Percentiles rank a stretch among this genome's conserved stretches.
Evolutionary conservation across 768 basidiomycete genomes (phyloP).

Genomic region (Leccinum boreale): DNA sequence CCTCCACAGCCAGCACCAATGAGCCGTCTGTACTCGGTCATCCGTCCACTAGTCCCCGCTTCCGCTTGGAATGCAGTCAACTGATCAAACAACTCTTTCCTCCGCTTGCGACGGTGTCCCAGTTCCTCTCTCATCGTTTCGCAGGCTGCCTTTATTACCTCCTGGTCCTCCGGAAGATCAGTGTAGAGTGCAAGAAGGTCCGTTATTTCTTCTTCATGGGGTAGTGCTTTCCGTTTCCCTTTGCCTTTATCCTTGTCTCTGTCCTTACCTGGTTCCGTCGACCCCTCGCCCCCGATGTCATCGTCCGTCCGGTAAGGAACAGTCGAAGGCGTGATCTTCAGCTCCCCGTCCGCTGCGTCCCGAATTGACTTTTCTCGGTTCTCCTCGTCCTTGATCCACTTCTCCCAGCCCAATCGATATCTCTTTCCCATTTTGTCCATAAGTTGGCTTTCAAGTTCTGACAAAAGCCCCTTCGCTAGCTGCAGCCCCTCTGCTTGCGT

Average conservation of each 20-base stretch:
- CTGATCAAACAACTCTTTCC: constrained; percentile 70
- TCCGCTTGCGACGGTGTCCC: constrained; percentile 57
- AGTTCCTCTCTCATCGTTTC: constrained; percentile 65
- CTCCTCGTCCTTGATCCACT: constrained; percentile 88
- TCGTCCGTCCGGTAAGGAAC: constrained; percentile 47
- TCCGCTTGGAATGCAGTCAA: constrained; percentile 83
- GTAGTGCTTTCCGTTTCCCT: constrained; percentile 51
- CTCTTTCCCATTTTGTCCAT: constrained; percentile 73
- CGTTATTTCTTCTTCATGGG: constrained; percentile 54
- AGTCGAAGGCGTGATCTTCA: constrained; percentile 45
- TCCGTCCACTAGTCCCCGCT: constrained; percentile 84
- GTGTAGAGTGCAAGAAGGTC: constrained; percentile 61
- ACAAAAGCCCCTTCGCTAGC: constrained; percentile 55
- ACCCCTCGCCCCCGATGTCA: constrained; percentile 40
- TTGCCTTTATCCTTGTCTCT: constrained; percentile 48
- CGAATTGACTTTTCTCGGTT: constrained; percentile 67
- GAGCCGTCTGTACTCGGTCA: constrained; percentile 84
- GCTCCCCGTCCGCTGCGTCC: constrained; percentile 56
- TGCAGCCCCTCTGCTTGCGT: constrained; percentile 63
- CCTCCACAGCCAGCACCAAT: constrained; percentile 92
- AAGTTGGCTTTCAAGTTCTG: constrained; percentile 63
- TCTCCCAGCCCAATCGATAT: constrained; percentile 88
- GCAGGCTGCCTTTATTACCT: constrained; percentile 51
- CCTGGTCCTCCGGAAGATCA: constrained; percentile 56
- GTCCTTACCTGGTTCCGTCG: constrained; percentile 31